Evolutionary conservation across 805 yeast genomes (phyloP).

Genomic region (Candida endomychidarum): DNA sequence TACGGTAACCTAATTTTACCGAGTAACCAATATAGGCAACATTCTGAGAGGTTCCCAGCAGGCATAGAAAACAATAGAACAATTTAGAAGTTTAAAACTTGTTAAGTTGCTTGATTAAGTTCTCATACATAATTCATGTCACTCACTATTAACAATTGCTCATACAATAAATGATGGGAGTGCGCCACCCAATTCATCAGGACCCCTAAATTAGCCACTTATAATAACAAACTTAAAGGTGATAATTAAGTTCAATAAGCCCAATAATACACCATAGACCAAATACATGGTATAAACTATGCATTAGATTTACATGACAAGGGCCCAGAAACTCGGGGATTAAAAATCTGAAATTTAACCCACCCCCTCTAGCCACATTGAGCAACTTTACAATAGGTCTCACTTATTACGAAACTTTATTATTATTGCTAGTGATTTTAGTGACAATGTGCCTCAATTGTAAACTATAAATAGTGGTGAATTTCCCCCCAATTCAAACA

Average conservation of each 20-base stretch:
- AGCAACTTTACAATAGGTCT: background rate
- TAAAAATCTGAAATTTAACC: background rate
- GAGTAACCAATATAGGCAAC: too few relatives aligned
- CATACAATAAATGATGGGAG: background rate
- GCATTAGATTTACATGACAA: background rate
- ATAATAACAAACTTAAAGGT: background rate
- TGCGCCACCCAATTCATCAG: background rate
- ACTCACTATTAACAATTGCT: background rate
- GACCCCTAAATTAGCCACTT: too few relatives aligned
- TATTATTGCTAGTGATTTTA: conserved; percentile 5
- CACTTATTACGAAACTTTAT: conserved; percentile 3
- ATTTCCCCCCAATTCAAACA: background rate
- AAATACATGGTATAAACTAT: too few relatives aligned
- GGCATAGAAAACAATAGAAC: background rate
- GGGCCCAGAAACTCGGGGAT: background rate
- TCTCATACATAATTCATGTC: background rate
- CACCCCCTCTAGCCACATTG: conserved; percentile 3
- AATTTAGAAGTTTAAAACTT: background rate
- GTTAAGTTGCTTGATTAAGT: background rate
- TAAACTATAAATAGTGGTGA: conserved; percentile 6
- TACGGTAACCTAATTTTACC: background rate
- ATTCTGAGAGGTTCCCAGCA: too few relatives aligned
- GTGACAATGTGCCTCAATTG: conserved; percentile 2
- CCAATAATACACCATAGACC: too few relatives aligned
- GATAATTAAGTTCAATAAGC: too few relatives aligned